phyloP scores from a whole-genome alignment of 495 filamentous ascomycete species.

The Podospora fimiseda region DNA sequence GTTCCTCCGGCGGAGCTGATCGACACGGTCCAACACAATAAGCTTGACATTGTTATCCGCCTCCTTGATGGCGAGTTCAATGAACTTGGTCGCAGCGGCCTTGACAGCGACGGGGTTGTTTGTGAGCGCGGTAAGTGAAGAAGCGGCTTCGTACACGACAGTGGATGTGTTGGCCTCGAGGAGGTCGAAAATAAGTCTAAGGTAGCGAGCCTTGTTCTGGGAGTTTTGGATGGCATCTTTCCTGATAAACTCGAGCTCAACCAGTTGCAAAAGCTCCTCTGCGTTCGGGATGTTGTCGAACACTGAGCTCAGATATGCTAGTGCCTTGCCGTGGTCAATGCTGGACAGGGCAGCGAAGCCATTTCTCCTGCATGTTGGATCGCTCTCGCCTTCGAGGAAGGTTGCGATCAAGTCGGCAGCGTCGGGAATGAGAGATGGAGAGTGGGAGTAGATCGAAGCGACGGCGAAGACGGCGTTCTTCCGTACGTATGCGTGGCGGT shows the following conservation, averaged over 20 bases:
- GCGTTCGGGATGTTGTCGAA: constrained; percentile 93
- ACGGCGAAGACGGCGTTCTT: constrained; percentile 97
- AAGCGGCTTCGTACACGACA: constrained; percentile 97
- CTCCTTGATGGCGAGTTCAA: constrained; percentile 93
- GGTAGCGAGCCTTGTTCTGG: constrained; percentile 89
- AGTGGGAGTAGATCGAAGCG: constrained; percentile 86
- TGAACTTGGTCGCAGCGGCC: constrained; percentile 91
- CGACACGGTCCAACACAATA: constrained; percentile 91
- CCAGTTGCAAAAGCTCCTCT: constrained; percentile 88
- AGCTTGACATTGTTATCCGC: constrained; percentile 99
- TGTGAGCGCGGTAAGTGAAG: constrained; percentile 87
- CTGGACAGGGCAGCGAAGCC: constrained; percentile 86
- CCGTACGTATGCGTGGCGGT: constrained; percentile 93
- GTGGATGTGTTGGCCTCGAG: constrained; percentile 89
- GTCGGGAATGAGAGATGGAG: constrained; percentile 87
- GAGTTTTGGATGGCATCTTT: constrained; percentile 95
- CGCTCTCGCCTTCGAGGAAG: constrained; percentile 87
- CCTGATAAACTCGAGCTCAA: constrained; percentile 91
- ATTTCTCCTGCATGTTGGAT: constrained; percentile 96
- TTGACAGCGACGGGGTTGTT: constrained; percentile 97
- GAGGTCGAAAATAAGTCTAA: constrained; percentile 93
- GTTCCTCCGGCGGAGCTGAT: constrained; percentile 84
- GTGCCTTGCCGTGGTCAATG: constrained; percentile 87
- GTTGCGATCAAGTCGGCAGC: constrained; percentile 85
- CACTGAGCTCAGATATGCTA: constrained; percentile 82